Conservation (phyloP, 805 yeast species). For the Pichia membranifaciens region DNA sequence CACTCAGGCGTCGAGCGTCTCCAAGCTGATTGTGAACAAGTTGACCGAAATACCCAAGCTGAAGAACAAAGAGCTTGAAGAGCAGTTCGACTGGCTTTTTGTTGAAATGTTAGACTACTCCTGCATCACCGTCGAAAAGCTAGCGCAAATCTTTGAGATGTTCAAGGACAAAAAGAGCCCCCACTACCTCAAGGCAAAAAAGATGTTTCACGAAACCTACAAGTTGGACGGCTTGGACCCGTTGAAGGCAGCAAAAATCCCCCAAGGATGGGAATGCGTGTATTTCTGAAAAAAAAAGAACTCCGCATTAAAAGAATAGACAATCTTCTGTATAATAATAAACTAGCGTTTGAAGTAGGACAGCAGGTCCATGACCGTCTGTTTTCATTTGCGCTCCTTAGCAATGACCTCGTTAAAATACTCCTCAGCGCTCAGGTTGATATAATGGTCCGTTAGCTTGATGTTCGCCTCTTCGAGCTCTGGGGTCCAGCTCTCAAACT, state of each 20-base stretch:
- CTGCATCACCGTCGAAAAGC: constrained; percentile 17
- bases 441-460: constrained; percentile 13
- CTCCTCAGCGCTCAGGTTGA: constrained; percentile 17
- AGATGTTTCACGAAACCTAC: constrained; percentile 17
- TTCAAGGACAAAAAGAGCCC: constrained; percentile 15
- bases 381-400: too few species aligned
- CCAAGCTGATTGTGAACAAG: constrained; percentile 7
- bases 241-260: neutral
- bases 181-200: constrained; percentile 24
- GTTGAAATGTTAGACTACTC: constrained; percentile 28
- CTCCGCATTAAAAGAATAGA: neutral
- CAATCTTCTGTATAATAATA: neutral
- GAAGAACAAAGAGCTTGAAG: constrained; percentile 17
- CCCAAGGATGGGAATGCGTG: constrained; percentile 9
- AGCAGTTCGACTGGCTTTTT: constrained; percentile 33
- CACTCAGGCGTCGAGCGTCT: constrained; percentile 21
- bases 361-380: too few species aligned
- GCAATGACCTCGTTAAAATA: constrained; percentile 13
- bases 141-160: constrained; percentile 25
- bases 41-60: constrained; percentile 3
- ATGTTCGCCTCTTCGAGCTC: constrained; percentile 21
- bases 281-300: constrained; percentile 13
- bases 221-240: constrained; percentile 4
- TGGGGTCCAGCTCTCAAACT: constrained; percentile 28
- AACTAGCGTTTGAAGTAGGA: too few species aligned